Evolutionary conservation across 306 rosid species (phyloP).

Genomic region (Quercus ilex): DNA sequence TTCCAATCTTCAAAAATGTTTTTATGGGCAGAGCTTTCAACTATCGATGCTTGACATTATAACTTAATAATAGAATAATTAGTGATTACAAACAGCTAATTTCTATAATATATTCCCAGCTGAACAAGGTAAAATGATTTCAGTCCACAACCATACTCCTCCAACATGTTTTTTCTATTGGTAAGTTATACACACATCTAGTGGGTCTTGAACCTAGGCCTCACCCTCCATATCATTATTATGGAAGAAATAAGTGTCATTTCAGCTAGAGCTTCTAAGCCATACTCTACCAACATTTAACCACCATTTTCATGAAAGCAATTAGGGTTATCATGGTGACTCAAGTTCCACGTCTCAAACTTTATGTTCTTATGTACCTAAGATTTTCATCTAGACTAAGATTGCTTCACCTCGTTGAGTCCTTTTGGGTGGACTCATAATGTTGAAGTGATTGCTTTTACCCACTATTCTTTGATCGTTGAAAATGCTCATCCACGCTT

Average conservation of each 20-base stretch:
- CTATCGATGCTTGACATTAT: background rate
- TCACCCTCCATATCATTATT: no score
- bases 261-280: no score
- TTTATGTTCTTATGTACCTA: background rate
- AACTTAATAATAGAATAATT: background rate
- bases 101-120: background rate
- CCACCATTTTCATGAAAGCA: background rate
- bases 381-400: no score
- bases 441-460: no score
- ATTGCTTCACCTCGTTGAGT: no score
- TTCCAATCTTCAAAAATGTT: background rate
- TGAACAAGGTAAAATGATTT: slow-evolving; percentile 2
- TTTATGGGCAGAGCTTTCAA: background rate
- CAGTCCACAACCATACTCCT: background rate
- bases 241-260: no score
- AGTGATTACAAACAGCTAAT: slow-evolving; percentile 10
- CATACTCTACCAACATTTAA: no score
- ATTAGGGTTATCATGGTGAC: background rate
- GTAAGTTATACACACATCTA: no score
- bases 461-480: no score
- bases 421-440: no score
- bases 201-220: no score
- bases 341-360: background rate
- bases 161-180: no score
- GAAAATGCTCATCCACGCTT: background rate